These are phyloP conservation scores for Pythium plurisporium DNA, from an alignment of 352 stramenopile genomes.

Conservation along the genomic window DNA sequence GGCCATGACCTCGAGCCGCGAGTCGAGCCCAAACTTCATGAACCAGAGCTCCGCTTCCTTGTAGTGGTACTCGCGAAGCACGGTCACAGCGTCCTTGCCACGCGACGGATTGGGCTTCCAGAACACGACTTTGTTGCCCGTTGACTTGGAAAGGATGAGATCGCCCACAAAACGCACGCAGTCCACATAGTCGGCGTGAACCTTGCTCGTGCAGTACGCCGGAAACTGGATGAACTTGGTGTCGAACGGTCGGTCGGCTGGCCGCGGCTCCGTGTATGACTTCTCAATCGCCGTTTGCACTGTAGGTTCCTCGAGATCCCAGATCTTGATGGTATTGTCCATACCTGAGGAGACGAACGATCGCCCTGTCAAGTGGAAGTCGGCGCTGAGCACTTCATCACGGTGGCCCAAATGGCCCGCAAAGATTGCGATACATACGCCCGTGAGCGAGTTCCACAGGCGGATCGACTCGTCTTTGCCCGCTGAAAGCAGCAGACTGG, in stretches of 20 bases:
- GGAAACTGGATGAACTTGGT: constrained; percentile 89
- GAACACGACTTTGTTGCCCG: constrained; percentile 86
- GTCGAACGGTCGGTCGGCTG: constrained; percentile 62
- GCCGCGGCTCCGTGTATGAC: constrained; percentile 66
- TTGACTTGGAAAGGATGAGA: constrained; percentile 79
- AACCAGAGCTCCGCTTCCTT: constrained; percentile 85
- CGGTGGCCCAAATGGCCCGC: constrained; percentile 88
- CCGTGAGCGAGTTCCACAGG: constrained; percentile 90
- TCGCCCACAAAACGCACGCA: constrained; percentile 81
- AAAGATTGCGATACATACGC: constrained; percentile 89
- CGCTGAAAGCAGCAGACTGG: constrained; percentile 86
- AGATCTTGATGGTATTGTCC: constrained; percentile 95
- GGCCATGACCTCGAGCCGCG: constrained; percentile 68
- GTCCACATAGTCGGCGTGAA: constrained; percentile 91
- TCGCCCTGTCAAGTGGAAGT: constrained; percentile 84
- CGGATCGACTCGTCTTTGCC: constrained; percentile 91
- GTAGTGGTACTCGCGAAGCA: constrained; percentile 79
- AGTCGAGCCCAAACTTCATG: constrained; percentile 80
- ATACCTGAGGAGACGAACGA: constrained; percentile 89
- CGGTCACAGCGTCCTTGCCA: constrained; percentile 73
- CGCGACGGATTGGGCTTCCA: constrained; percentile 89
- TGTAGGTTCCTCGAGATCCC: constrained; percentile 76
- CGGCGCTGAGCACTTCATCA: constrained; percentile 87
- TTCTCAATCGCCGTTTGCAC: constrained; percentile 73
- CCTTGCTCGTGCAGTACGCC: constrained; percentile 87